These are phyloP conservation scores for Amanita fuliginea DNA, from an alignment of 768 basidiomycete genomes.

Conservation along the genomic window DNA sequence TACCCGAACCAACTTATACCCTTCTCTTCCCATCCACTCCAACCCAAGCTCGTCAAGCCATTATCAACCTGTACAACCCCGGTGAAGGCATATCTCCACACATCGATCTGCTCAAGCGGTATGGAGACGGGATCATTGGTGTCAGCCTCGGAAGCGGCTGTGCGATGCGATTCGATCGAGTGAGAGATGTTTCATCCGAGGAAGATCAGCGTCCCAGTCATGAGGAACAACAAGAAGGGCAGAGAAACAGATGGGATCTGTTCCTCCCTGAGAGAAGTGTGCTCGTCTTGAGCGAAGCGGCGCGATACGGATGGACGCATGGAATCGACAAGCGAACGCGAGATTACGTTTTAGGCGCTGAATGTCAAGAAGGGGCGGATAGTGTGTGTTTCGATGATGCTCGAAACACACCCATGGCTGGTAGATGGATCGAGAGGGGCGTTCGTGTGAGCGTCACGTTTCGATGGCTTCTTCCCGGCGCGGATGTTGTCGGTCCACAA, in stretches of 20 bases:
- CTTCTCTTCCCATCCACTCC: slow-evolving; percentile 50
- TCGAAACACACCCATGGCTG: slow-evolving; percentile 1
- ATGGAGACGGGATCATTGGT: slow-evolving; percentile 84
- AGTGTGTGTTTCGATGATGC: background rate
- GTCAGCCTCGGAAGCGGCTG: slow-evolving; percentile 74
- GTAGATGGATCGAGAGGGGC: slow-evolving; percentile 37
- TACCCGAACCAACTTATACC: slow-evolving; percentile 38
- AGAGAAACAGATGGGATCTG: slow-evolving; percentile 30
- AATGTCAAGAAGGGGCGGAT: slow-evolving; percentile 5
- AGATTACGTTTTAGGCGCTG: slow-evolving; percentile 43
- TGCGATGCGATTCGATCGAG: slow-evolving; percentile 62
- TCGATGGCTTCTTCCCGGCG: slow-evolving; percentile 78
- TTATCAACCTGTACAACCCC: slow-evolving; percentile 80
- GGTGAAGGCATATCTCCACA: slow-evolving; percentile 88
- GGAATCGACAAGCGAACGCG: slow-evolving; percentile 58
- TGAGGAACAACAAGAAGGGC: slow-evolving; percentile 6
- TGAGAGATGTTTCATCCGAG: too few species aligned
- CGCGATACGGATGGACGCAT: slow-evolving; percentile 83
- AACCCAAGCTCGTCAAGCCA: slow-evolving; percentile 63
- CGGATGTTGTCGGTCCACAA: slow-evolving; percentile 56
- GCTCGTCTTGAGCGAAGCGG: slow-evolving; percentile 67
- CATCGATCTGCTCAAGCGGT: slow-evolving; percentile 75
- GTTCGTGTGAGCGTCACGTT: slow-evolving; percentile 74
- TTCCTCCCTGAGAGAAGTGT: slow-evolving; percentile 72
- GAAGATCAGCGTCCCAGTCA: background rate